Conservation (phyloP, 2,329 filamentous ascomycete species). For the Apiospora saccharicola region DNA sequence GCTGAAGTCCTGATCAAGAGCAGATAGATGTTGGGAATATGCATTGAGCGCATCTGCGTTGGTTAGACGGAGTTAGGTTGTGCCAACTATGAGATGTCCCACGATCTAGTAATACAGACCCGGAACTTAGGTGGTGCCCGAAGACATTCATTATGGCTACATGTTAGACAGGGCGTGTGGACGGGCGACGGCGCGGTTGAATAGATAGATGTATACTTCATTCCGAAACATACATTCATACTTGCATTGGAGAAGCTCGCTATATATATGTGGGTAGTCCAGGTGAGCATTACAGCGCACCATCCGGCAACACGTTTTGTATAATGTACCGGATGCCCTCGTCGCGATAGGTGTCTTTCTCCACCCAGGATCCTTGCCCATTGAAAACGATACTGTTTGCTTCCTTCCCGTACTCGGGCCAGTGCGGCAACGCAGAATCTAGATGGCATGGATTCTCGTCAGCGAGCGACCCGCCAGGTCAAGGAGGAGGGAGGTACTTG, state of each 20-base stretch:
- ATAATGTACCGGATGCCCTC: slow-evolving; percentile 54
- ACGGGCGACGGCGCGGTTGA: no score
- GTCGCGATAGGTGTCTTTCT: slow-evolving; percentile 55
- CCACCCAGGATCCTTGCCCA: slow-evolving; percentile 51
- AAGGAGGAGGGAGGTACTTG: not conserved
- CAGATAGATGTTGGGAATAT: not conserved
- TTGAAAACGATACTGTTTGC: slow-evolving; percentile 56
- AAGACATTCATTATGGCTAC: no score
- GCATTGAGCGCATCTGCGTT: no score
- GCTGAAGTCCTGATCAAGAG: slow-evolving; percentile 6
- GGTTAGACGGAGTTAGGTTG: no score
- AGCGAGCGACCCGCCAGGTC: not conserved
- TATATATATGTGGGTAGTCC: no score
- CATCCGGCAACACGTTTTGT: not conserved
- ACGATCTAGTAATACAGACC: no score
- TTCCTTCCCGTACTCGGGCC: slow-evolving; percentile 38
- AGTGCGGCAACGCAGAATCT: slow-evolving; percentile 30
- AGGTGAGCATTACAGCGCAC: not conserved
- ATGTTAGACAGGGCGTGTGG: no score
- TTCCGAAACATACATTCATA: no score
- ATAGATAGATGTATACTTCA: no score
- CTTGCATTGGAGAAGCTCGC: no score
- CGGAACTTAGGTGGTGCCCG: no score
- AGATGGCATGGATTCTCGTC: not conserved
- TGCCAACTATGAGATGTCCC: no score